Evolutionary conservation across 257 asterid genomes (phyloP).

Genomic region (Schizonepeta tenuifolia): DNA sequence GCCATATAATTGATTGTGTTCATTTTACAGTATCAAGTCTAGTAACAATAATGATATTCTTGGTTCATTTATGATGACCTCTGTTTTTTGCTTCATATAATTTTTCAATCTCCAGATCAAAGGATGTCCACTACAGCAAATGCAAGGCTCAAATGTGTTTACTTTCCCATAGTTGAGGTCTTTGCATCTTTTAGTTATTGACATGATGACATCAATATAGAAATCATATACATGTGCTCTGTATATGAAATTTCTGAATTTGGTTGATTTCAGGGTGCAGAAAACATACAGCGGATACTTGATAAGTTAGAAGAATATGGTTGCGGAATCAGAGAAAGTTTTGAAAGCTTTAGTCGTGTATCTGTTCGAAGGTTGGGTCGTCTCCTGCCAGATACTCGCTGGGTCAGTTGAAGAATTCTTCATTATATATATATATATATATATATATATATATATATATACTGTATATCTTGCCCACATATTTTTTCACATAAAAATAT

Average conservation of each 20-base stretch:
- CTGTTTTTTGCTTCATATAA: slow-evolving; percentile 17
- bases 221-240: slow-evolving; percentile 20
- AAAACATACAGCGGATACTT: slow-evolving; percentile 54
- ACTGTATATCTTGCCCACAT: background rate
- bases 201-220: slow-evolving; percentile 11
- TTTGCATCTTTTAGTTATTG: slow-evolving; percentile 22
- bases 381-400: slow-evolving; percentile 82
- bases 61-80: slow-evolving; percentile 14
- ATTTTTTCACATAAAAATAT: background rate
- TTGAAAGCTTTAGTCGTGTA: slow-evolving; percentile 61
- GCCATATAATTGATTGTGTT: background rate
- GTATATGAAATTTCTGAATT: slow-evolving; percentile 16
- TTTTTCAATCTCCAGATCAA: slow-evolving; percentile 40
- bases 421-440: too few species aligned
- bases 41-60: background rate
- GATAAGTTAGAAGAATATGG: slow-evolving; percentile 49
- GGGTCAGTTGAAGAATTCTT: slow-evolving; percentile 66
- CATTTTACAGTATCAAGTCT: background rate
- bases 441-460: too few species aligned
- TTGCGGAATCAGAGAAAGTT: slow-evolving; percentile 54
- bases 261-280: slow-evolving; percentile 63
- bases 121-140: slow-evolving; percentile 51
- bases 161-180: slow-evolving; percentile 69
- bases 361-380: slow-evolving; percentile 83
- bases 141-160: slow-evolving; percentile 76